Evolutionary conservation across 176 grass and related monocot genomes (phyloP), one percentile per base, ranked within the genome.

Genomic region (Oryza officinalis): DNA sequence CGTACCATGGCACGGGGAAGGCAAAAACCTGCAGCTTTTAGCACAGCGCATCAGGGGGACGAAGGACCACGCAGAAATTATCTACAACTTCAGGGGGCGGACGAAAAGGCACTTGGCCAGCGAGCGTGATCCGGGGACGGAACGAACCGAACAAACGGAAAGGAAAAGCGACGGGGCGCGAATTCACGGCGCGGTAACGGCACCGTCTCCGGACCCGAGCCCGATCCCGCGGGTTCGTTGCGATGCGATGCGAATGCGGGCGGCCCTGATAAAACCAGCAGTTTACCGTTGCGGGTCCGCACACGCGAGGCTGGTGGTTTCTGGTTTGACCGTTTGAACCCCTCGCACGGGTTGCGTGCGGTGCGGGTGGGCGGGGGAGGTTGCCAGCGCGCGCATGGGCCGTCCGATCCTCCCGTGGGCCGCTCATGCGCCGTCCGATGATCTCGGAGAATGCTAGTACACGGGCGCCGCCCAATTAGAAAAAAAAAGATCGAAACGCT

Each of bases 381-480:
- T 27, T 27, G 77, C 18, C 46, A 45, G 44, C 44, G 44, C 44
- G 47, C 47, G 47, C 17, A 1, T 52, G 49, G 17, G 2, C 49
- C 49, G 49, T 52, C 49, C 4, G 49, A 52, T 52, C 49, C 49
- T 15, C 2, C 6, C 49, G 5, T 20, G 13, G 60, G 37, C 17
- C 35, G 35, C 20, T 9, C 18, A n/a, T 3, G 10, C 20, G 32
- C 88, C 89, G 76, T 85, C 12, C 20, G 76, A 87, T 84, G 22
- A 11, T 22, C 32, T 10, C 65, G 0, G 18, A 7, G 2, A 11
- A n/a, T n/a, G n/a, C n/a, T n/a, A n/a, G n/a, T n/a, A n/a, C n/a
- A n/a, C n/a, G n/a, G n/a, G n/a, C n/a, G n/a, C n/a, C n/a, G n/a
- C n/a, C n/a, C n/a, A n/a, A n/a, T n/a, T n/a, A n/a, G n/a, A n/a